Evolutionary conservation across 2,329 filamentous ascomycete genomes (phyloP).

Genomic region (Sporothrix protearum): DNA sequence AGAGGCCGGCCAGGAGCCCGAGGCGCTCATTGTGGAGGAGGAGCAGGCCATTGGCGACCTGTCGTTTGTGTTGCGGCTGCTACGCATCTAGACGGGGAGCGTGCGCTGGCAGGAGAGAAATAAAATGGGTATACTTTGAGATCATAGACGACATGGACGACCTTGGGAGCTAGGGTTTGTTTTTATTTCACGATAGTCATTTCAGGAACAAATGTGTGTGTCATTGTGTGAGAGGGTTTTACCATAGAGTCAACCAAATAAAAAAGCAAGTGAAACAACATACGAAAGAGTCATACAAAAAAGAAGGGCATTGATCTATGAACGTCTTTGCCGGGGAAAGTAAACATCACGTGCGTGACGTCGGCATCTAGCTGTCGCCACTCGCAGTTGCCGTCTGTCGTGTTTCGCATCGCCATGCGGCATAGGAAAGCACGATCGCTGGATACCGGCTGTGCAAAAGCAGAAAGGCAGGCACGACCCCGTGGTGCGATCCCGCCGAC

Average conservation of each 20-base stretch:
- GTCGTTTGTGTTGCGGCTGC: constrained; percentile 28
- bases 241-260: not conserved
- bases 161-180: constrained; percentile 4
- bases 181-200: constrained; percentile 6
- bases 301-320: not conserved
- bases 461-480: no score
- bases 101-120: not conserved
- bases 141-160: not conserved
- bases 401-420: not conserved
- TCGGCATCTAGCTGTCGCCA: not conserved
- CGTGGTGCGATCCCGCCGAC: constrained; percentile 18
- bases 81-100: constrained; percentile 19
- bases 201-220: constrained; percentile 3
- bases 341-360: not conserved
- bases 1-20: constrained; percentile 50
- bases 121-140: not conserved
- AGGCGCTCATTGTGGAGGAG: constrained; percentile 70
- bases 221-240: not conserved
- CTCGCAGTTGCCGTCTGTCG: not conserved
- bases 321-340: not conserved
- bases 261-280: not conserved
- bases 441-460: not conserved
- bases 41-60: constrained; percentile 52
- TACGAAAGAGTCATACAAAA: not conserved
- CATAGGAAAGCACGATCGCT: constrained; percentile 17